Conservation (phyloP, 1,284 basidiomycete genomes). For the Lentinula novae-zelandiae region DNA sequence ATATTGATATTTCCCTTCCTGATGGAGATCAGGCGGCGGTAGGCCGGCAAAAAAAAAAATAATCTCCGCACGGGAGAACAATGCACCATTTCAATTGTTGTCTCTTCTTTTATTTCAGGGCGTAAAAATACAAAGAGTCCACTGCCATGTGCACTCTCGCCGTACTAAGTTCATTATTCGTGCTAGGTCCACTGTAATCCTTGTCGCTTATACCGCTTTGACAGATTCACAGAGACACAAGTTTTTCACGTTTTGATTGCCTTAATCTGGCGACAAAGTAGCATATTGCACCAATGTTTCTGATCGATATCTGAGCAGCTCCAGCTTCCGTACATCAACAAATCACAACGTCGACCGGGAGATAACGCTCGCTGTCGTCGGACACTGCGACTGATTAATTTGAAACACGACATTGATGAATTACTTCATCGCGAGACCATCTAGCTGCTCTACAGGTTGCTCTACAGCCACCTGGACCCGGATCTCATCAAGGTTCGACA, state of each 20-base stretch:
- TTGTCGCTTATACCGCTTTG: not conserved
- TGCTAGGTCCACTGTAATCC: not conserved
- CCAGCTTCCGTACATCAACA: not conserved
- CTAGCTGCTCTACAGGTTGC: no score
- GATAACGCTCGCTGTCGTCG: not conserved
- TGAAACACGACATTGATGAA: not conserved
- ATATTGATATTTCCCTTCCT: conserved; percentile 11
- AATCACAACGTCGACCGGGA: not conserved
- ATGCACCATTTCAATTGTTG: not conserved
- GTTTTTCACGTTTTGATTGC: not conserved
- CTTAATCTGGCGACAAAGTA: not conserved
- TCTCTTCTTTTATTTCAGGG: not conserved
- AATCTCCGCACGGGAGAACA: not conserved
- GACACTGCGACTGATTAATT: not conserved
- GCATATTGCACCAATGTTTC: not conserved
- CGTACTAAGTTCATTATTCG: not conserved
- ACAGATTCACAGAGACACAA: not conserved
- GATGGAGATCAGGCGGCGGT: not conserved
- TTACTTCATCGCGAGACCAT: no score
- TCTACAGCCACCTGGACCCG: no score
- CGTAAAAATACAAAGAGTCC: not conserved
- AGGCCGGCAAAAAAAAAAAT: not conserved
- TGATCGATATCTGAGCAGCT: not conserved
- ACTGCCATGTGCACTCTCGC: not conserved
- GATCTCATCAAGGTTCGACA: not conserved